Conservation (phyloP, 441 rosid genomes). For the Populus hybrid region DNA sequence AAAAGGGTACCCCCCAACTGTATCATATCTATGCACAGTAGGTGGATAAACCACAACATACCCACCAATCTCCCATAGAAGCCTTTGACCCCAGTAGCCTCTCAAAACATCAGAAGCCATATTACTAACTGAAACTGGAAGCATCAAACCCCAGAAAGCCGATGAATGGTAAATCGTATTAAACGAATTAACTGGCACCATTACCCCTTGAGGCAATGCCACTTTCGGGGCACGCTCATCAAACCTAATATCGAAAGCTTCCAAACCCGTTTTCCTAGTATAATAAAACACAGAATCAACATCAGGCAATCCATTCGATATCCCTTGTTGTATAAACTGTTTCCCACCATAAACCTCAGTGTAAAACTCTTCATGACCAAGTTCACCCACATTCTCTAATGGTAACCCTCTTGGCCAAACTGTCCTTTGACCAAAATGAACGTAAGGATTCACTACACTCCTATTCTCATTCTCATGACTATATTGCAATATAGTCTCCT, state of each 20-base stretch:
- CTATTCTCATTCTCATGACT: constrained; percentile 71
- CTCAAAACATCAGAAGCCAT: constrained; percentile 98
- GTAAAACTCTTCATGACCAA: constrained; percentile 75
- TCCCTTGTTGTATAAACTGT: constrained; percentile 89
- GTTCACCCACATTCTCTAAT: constrained; percentile 81
- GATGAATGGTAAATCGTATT: constrained; percentile 82
- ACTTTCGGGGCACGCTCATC: constrained; percentile 86
- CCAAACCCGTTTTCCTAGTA: constrained; percentile 67
- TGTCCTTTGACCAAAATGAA: constrained; percentile 87
- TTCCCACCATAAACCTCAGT: constrained; percentile 87
- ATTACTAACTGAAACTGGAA: constrained; percentile 79
- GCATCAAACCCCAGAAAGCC: constrained; percentile 94
- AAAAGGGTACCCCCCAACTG: constrained; percentile 81
- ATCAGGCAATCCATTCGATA: constrained; percentile 89
- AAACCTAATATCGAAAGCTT: constrained; percentile 74
- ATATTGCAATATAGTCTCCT: constrained; percentile 72
- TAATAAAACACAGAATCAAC: constrained; percentile 93
- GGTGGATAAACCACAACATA: constrained; percentile 83
- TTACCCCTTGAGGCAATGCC: constrained; percentile 81
- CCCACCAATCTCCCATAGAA: constrained; percentile 94
- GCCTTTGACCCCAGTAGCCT: constrained; percentile 92
- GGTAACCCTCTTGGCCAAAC: constrained; percentile 98
- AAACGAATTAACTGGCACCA: constrained; percentile 86
- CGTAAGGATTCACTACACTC: constrained; percentile 76
- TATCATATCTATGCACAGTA: constrained; percentile 73